These are phyloP conservation scores for Kernera saxatilis DNA, from an alignment of 345 rosid species.

Conservation along the genomic window DNA sequence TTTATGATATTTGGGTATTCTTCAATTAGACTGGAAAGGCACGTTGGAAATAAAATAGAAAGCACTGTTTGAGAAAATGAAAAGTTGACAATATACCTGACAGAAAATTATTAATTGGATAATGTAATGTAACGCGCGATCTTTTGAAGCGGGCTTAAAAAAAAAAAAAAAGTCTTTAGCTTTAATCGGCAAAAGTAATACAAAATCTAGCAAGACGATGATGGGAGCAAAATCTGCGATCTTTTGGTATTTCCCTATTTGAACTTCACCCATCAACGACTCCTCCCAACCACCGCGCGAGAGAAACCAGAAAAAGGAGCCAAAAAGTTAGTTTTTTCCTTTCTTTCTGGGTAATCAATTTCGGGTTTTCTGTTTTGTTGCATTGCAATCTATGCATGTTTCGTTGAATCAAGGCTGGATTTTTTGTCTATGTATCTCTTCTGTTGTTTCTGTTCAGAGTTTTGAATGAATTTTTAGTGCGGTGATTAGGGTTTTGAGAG, in stretches of 20 bases:
- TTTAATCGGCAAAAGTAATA: not conserved
- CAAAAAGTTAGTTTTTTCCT: not conserved
- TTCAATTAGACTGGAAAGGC: no score
- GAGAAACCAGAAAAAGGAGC: not conserved
- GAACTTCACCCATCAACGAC: constrained; percentile 11
- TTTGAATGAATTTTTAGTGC: no score
- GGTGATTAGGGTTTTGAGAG: not conserved
- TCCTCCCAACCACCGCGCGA: not conserved
- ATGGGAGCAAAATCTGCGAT: constrained; percentile 9
- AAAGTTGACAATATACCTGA: no score
- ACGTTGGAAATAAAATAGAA: no score
- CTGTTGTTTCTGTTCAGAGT: no score
- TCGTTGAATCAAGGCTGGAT: not conserved
- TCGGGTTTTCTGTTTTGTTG: not conserved
- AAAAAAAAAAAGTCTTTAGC: not conserved
- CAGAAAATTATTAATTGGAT: no score
- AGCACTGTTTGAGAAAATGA: no score
- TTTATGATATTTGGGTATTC: no score
- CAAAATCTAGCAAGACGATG: constrained; percentile 9
- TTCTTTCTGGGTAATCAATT: not conserved
- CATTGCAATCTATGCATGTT: constrained; percentile 5
- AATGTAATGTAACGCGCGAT: not conserved
- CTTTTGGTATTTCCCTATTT: not conserved
- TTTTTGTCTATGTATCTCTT: no score
- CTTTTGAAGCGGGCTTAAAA: no score